Evolutionary conservation across 2,329 filamentous ascomycete species (phyloP).

Genomic region (Colletotrichum lentis): DNA sequence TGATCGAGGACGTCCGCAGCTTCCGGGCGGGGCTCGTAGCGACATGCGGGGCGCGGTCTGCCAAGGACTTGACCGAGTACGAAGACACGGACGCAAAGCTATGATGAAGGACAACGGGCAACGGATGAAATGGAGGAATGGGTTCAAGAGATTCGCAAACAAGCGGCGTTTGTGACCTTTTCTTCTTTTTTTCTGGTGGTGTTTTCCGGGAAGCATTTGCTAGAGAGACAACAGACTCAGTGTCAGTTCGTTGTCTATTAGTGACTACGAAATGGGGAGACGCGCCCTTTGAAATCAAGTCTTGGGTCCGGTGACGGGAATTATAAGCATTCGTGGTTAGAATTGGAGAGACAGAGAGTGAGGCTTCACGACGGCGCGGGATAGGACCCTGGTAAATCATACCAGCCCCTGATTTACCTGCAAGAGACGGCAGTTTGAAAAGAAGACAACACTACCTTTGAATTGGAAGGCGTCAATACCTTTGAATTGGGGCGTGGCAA

Average conservation of each 20-base stretch:
- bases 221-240: slow-evolving; percentile 32
- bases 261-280: neutral
- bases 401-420: slow-evolving; percentile 2
- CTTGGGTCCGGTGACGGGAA: slow-evolving; percentile 11
- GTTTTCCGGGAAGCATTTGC: slow-evolving; percentile 24
- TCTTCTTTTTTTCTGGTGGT: slow-evolving; percentile 7
- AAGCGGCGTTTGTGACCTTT: slow-evolving; percentile 23
- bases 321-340: slow-evolving; percentile 11
- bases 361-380: slow-evolving; percentile 27
- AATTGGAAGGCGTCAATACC: neutral
- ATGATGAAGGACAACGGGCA: slow-evolving; percentile 49
- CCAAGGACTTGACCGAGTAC: slow-evolving; percentile 81
- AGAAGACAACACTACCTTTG: neutral
- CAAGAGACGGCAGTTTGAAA: slow-evolving; percentile 1
- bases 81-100: slow-evolving; percentile 87
- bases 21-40: slow-evolving; percentile 81
- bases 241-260: slow-evolving; percentile 9
- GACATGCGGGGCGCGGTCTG: slow-evolving; percentile 75
- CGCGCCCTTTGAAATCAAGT: neutral
- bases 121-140: neutral
- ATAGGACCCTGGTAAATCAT: slow-evolving; percentile 16
- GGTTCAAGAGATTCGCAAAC: slow-evolving; percentile 11
- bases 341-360: slow-evolving; percentile 19
- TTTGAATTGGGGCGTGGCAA: neutral
- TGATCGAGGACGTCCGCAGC: slow-evolving; percentile 79